Percentiles rank a stretch among this genome's conserved stretches.
Conservation (phyloP, 345 rosid genomes). For the Triadica sebifera region DNA sequence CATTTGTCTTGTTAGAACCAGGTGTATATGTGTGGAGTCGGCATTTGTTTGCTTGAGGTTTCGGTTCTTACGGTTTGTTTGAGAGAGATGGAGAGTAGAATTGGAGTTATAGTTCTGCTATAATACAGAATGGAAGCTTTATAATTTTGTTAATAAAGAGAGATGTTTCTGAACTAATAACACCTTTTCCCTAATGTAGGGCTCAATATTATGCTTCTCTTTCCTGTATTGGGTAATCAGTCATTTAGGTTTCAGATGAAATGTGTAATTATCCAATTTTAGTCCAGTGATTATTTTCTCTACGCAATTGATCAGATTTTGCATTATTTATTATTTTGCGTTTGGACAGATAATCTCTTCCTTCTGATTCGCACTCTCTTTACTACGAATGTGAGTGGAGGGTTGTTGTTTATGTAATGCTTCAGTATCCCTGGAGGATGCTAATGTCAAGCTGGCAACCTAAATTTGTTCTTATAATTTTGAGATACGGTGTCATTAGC, state of each 20-base stretch:
- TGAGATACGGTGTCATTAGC: background rate
- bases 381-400: background rate
- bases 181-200: background rate
- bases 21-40: background rate
- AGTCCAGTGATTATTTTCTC: background rate
- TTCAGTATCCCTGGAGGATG: background rate
- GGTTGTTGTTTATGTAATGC: background rate
- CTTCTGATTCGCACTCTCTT: background rate
- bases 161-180: background rate
- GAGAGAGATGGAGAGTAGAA: background rate
- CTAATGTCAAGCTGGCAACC: background rate
- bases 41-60: background rate
- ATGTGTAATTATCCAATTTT: background rate
- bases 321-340: background rate
- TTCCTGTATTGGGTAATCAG: background rate
- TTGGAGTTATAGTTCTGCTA: constrained; percentile 8
- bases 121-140: background rate
- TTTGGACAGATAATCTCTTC: background rate
- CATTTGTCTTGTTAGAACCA: background rate
- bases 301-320: background rate
- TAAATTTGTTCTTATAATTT: background rate
- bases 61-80: background rate
- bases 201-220: background rate
- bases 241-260: constrained; percentile 1
- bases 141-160: background rate